These are phyloP conservation scores for Eleusine coracana DNA, from an alignment of 176 grass and related monocot species.

Conservation along the genomic window DNA sequence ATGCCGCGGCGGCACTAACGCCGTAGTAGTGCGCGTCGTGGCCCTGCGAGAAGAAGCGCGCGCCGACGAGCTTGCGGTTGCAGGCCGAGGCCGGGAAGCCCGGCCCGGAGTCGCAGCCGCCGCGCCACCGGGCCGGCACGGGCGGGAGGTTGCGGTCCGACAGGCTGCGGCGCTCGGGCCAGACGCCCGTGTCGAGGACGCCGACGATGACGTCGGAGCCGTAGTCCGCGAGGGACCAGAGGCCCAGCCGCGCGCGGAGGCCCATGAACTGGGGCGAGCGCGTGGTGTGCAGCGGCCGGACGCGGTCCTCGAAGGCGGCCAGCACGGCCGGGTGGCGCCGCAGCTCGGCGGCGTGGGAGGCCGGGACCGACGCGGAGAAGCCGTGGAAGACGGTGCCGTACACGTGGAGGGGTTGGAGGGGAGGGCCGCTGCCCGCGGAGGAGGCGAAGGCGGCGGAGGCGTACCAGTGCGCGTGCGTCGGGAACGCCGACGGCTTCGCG, in stretches of 20 bases:
- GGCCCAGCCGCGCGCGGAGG: constrained; percentile 79
- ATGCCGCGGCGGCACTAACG: constrained; percentile 5
- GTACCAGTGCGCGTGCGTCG: constrained; percentile 81
- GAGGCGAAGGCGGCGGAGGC: constrained; percentile 67
- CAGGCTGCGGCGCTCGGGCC: constrained; percentile 89
- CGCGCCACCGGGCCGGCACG: constrained; percentile 78
- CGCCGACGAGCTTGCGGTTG: constrained; percentile 88
- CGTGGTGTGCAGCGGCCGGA: constrained; percentile 76
- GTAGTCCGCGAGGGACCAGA: constrained; percentile 91
- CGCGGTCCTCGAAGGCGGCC: constrained; percentile 80
- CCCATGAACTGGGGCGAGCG: constrained; percentile 93
- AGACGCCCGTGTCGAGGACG: constrained; percentile 87
- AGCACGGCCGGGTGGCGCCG: constrained; percentile 71
- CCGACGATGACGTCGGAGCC: constrained; percentile 88
- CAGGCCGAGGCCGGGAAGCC: constrained; percentile 62
- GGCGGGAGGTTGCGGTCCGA: constrained; percentile 78
- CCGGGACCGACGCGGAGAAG: constrained; percentile 72
- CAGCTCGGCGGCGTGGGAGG: constrained; percentile 55
- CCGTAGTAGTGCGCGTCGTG: constrained; percentile 70
- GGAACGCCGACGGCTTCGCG: constrained; percentile 73
- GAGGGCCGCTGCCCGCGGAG: not conserved
- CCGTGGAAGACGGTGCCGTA: constrained; percentile 89
- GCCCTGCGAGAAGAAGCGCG: constrained; percentile 85
- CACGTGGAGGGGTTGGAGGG: constrained; percentile 71
- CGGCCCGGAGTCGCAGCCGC: constrained; percentile 67